Evolutionary conservation across 345 rosid genomes (phyloP), one percentile per base, ranked within the genome.

Genomic region (Sonneratia alba): DNA sequence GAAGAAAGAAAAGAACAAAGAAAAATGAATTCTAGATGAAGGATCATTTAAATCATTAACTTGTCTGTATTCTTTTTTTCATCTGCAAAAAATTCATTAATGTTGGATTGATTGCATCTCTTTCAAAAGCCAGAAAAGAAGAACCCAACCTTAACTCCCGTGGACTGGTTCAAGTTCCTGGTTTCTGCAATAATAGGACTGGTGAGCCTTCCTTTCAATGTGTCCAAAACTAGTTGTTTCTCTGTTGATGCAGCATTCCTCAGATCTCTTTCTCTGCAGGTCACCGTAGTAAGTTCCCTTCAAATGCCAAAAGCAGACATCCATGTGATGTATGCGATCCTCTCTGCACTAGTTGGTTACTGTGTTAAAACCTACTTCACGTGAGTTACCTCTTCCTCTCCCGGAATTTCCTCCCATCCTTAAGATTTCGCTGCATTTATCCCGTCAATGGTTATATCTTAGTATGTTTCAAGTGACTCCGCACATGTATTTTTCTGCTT

Each of bases 81-180:
- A 21, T 68, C 3, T 43, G 55, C 71, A 40, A 3, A 16, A 27
- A 7, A 43, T 68, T 43, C n/a, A 21, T 56, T 61, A 74, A 67
- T 47, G 27, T 67, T 21, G 36, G 48, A 19, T 1, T 36, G 48
- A 19, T 1, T 36, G 10, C 53, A 14, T 82, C 5, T 47, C 64
- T 70, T 66, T 70, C 42, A 61, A 76, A 86, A 92, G 98, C 98
- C 96, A 57, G 98, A 88, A 81, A 92, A 92, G 91, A 77, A 84
- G 72, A 92, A 84, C 78, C 97, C 94, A 66, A 88, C 94, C 57
- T 85, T 90, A 74, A 92, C 98, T 53, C 95, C 95, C 18, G 78
- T 86, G 80, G 98, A 92, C 81, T 92, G 98, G 98, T 87, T 84
- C 83, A 90, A 84, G 83, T 92, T 90, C 81, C 70, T 88, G 65